phyloP scores from a whole-genome alignment of 164 flowering plant genomes.

The Annona cherimola region DNA sequence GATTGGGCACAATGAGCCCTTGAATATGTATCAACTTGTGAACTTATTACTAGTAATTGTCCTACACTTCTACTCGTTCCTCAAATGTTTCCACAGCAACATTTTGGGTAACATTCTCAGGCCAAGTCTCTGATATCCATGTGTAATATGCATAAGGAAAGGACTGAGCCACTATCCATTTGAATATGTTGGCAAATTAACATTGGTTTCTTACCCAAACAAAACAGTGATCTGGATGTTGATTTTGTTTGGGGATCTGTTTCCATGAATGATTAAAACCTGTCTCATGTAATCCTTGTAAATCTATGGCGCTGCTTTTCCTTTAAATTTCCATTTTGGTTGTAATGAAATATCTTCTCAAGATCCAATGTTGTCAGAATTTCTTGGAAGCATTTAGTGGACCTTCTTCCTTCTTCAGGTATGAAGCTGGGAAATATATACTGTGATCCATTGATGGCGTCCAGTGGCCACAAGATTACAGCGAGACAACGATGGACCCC shows the following conservation, averaged over 20 bases:
- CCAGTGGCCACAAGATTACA: constrained; percentile 72
- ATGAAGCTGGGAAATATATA: constrained; percentile 74
- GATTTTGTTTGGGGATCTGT: background rate
- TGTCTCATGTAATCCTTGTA: too few species aligned
- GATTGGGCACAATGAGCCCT: background rate
- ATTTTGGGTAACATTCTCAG: background rate
- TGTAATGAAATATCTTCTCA: background rate
- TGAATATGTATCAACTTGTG: background rate
- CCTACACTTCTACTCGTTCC: background rate
- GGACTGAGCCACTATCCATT: background rate
- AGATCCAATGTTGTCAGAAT: background rate
- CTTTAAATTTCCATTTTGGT: background rate
- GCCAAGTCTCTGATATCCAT: background rate
- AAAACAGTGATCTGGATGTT: background rate
- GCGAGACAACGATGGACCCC: constrained; percentile 98
- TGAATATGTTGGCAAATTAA: background rate
- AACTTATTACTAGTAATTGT: background rate
- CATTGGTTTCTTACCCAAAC: background rate
- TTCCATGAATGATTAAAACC: background rate
- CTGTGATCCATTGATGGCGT: constrained; percentile 73
- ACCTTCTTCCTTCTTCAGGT: constrained; percentile 36
- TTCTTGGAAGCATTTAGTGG: background rate
- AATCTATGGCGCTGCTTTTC: too few species aligned
- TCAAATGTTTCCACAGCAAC: background rate
- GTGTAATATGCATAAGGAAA: background rate